Evolutionary conservation across 176 grass and related monocot species (phyloP), one percentile per base, ranked within the genome.

Genomic region (Oryza glaberrima): DNA sequence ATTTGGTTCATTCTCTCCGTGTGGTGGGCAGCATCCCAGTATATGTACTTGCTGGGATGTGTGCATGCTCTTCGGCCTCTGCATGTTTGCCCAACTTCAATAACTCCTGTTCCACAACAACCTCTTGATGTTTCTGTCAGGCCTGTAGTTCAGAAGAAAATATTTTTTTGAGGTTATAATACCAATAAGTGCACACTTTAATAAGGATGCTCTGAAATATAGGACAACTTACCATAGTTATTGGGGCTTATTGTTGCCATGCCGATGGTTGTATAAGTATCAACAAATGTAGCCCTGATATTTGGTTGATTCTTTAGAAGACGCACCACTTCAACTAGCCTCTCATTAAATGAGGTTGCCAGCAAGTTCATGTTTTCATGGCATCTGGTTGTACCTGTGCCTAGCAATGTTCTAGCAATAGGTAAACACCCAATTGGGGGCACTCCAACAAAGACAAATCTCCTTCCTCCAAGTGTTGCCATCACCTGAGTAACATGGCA

Each of bases 21-120:
- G 58, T 87, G 92, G 77, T 94, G 92, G 84, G 91, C 89, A 70
- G 92, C 92, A 69, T 94, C 92, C 92, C 89, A 91, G 81, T 86
- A 94, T 78, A 94, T 71, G 64, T 91, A 94, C 76, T 77, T 91
- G 83, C 65, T 86, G 43, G 92, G 88, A 86, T 94, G 79, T 81
- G 81, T 49, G 73, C 92, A 94, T 43, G 86, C 89, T 80, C 36
- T 77, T 70, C 63, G 88, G 14, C 86, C 86, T 86, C 78, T 89
- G 82, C 92, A 91, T 73, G 89, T 81, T 81, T 91, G 85, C 7
- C 89, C 92, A 20, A 94, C 79, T 90, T 94, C 92, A n/a, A 84
- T 76, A 20, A 73, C 63, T 14, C 92, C 92, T 58, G 92, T 85
- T 75, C 92, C 92, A 40, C 92, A 94, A 67, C 92, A 94, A 32